Percentiles rank a stretch among this genome's conserved stretches.
phyloP scores from a whole-genome alignment of 2,329 filamentous ascomycete genomes.

The Xylaria sp. region DNA sequence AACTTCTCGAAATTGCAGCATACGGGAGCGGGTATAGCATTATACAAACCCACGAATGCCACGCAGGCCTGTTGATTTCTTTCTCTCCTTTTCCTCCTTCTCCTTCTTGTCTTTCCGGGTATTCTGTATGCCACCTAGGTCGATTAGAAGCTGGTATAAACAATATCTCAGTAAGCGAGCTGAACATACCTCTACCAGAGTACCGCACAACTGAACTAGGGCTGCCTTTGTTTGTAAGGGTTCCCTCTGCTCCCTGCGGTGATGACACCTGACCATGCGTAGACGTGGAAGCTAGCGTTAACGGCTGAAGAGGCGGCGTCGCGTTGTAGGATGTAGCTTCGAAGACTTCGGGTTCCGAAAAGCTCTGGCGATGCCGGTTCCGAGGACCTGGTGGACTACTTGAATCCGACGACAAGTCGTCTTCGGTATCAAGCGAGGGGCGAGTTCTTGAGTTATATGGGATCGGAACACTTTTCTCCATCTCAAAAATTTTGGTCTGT shows the following conservation, averaged over 20 bases:
- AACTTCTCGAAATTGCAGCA: neutral
- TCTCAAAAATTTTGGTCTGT: slow-evolving; percentile 62
- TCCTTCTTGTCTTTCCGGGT: slow-evolving; percentile 32
- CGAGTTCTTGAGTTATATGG: slow-evolving; percentile 37
- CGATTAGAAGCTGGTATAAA: slow-evolving; percentile 11
- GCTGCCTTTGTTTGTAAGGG: slow-evolving; percentile 43
- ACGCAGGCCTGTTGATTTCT: slow-evolving; percentile 30
- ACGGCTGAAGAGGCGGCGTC: slow-evolving; percentile 56
- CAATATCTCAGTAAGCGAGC: neutral
- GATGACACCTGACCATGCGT: slow-evolving; percentile 52
- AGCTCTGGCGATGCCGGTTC: slow-evolving; percentile 53
- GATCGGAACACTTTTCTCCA: slow-evolving; percentile 53
- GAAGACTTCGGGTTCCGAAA: slow-evolving; percentile 59
- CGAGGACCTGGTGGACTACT: slow-evolving; percentile 55
- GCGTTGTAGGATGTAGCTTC: slow-evolving; percentile 58
- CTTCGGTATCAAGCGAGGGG: slow-evolving; percentile 47
- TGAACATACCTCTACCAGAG: slow-evolving; percentile 58
- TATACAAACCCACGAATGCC: slow-evolving; percentile 38
- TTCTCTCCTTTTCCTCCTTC: slow-evolving; percentile 27
- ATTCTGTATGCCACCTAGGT: slow-evolving; percentile 27
- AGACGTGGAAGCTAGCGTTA: slow-evolving; percentile 47
- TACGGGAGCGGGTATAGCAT: neutral
- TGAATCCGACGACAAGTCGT: slow-evolving; percentile 53
- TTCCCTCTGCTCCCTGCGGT: slow-evolving; percentile 52
- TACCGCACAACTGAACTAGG: slow-evolving; percentile 55